Evolutionary conservation across 225 moss, liverwort and hornwort genomes (phyloP), one percentile per base, ranked within the genome.

Genomic region (Antitrichia curtipendula): DNA sequence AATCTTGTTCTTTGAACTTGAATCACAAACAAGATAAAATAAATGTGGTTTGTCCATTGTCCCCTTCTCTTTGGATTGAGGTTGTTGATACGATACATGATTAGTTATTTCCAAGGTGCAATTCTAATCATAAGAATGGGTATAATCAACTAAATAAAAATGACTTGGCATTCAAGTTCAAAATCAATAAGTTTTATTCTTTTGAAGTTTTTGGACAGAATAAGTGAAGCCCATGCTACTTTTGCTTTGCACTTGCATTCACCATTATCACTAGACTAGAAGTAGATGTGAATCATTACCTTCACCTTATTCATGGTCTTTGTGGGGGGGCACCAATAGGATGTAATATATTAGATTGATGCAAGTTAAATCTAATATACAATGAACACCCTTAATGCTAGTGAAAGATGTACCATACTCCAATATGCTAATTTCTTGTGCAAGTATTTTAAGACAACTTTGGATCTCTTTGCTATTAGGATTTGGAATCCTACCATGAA

Each of bases 191-290:
- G 0, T 66, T n/a, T 66, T 21, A n/a, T n/a, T n/a, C 12, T 6
- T 7, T 1, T 2, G 0, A n/a, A 22, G 3, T 21, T 65, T n/a
- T 66, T 21, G 7, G 22, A 2, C 0, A 22, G 0, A n/a, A n/a
- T 21, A n/a, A n/a, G 1, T 22, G 0, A 22, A n/a, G 21, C 1
- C 36, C 1, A 7, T 21, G 22, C 7, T 22, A 66, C 22, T 66
- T 10, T 66, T 12, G 7, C 7, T 68, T 68, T 38, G 23, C 10
- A 65, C 63, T 34, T 64, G 34, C 18, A 3, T 34, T 64, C 18
- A 64, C 2, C 1, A 1, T 34, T 34, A 63, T 36, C 3, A 2
- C 22, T 0, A 8, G 0, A 4, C 8, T 1, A 40, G 0, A 68
- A 23, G 7, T 38, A 23, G 22, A 23, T 40, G 24, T 13, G 2